Conservation (phyloP, 2,329 filamentous ascomycete genomes). For the Lomentospora prolificans region DNA sequence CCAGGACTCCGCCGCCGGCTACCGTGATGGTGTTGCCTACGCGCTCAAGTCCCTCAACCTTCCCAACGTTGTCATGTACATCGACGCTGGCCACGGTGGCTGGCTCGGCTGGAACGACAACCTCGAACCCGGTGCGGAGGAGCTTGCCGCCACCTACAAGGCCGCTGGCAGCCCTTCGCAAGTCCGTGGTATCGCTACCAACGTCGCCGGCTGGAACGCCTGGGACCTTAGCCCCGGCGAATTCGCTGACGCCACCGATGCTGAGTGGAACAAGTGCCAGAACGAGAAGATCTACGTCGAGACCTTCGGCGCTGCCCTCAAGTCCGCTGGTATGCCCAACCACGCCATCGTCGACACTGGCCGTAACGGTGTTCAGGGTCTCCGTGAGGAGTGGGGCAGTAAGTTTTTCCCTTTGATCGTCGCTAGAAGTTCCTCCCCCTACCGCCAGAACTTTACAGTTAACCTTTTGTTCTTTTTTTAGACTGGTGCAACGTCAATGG, state of each 20-base stretch:
- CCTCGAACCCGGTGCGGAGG: constrained; percentile 30
- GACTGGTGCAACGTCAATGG: constrained; percentile 53
- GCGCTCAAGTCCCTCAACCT: constrained; percentile 47
- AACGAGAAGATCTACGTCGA: constrained; percentile 33
- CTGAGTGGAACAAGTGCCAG: constrained; percentile 30
- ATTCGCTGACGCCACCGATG: constrained; percentile 30
- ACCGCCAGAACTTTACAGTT: constrained; percentile 5
- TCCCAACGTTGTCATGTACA: constrained; percentile 52
- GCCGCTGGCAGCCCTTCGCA: constrained; percentile 25
- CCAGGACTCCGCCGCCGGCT: constrained; percentile 40
- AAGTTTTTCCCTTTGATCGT: background rate
- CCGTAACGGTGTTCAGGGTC: constrained; percentile 29
- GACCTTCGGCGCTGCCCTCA: constrained; percentile 27
- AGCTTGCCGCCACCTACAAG: constrained; percentile 29
- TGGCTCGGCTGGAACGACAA: constrained; percentile 57
- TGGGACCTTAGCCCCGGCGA: constrained; percentile 27
- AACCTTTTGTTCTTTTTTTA: constrained; percentile 26
- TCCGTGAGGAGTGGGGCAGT: constrained; percentile 31
- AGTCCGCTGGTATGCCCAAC: constrained; percentile 29
- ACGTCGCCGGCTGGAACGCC: constrained; percentile 30
- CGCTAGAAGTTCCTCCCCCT: background rate
- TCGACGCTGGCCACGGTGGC: constrained; percentile 54
- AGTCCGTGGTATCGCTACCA: constrained; percentile 28
- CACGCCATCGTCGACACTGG: constrained; percentile 32
- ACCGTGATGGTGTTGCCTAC: constrained; percentile 45